Evolutionary conservation across 176 grass and related monocot genomes (phyloP).

Genomic region (Chloris gayana): DNA sequence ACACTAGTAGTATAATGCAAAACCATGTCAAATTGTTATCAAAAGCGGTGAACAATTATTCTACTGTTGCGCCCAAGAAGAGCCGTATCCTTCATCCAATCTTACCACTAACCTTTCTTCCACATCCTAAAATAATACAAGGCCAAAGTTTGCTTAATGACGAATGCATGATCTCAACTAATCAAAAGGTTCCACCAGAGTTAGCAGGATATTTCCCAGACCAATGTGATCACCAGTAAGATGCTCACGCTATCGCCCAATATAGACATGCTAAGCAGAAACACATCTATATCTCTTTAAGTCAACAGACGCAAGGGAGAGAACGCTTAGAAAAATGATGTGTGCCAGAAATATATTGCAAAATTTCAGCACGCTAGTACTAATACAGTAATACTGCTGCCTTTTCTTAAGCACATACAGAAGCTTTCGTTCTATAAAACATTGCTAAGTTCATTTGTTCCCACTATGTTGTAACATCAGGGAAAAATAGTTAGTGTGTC

Average conservation of each 20-base stretch:
- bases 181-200: constrained; percentile 21
- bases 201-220: neutral
- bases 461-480: constrained; percentile 18
- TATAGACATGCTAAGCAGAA: neutral
- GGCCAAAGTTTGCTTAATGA: constrained; percentile 22
- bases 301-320: neutral
- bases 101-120: neutral
- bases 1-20: neutral
- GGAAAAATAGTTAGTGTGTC: neutral
- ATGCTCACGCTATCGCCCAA: neutral
- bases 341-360: constrained; percentile 18
- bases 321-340: neutral
- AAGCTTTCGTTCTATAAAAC: constrained; percentile 27
- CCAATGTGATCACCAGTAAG: neutral
- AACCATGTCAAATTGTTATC: neutral
- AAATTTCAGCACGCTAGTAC: constrained; percentile 4
- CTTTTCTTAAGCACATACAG: constrained; percentile 16
- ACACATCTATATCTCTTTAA: neutral
- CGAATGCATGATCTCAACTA: neutral
- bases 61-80: neutral
- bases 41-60: constrained; percentile 3
- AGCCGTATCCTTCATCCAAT: constrained; percentile 17
- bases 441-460: constrained; percentile 22
- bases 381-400: neutral
- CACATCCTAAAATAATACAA: constrained; percentile 17